Evolutionary conservation across 176 grass and related monocot species (phyloP), one percentile per base, ranked within the genome.

Genomic region (Oryza nivara): DNA sequence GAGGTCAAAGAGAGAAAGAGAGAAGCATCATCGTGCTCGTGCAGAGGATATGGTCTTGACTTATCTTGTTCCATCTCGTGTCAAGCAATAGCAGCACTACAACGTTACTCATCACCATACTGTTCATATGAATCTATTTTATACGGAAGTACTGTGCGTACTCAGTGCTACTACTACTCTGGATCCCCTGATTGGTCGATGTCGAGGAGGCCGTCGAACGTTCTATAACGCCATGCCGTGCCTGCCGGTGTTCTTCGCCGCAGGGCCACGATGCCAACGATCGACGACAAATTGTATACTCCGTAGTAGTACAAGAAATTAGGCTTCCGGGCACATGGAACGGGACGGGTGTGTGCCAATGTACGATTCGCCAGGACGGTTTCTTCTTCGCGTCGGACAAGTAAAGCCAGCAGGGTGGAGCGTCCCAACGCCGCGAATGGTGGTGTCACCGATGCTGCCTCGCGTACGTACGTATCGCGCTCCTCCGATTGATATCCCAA

Each of bases 401-500:
- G 28, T 22, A 47, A 35, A 32, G 30, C 30, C 1, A 28, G n/a
- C 1, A 56, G 30, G 38, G 2, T 4, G 45, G 58, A 65, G 52
- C 48, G n/a, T 8, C 15, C 11, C 51, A 17, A 5, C 47, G 17
- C 68, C 85, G 77, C 65, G 64, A 76, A 82, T 82, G 72, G 85
- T 68, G 85, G 85, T 61, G 85, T 43, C 11, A 76, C 30, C 78
- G 34, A 87, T 81, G 84, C 71, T 13, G 68, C 38, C 38, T n/a
- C 12, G 17, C 52, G 5, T 17, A 14, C 48, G 48, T 16, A 16
- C 48, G 48, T 51, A 52, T 58, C 17, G 52, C 68, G 10, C 68
- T 5, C 19, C 54, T 2, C 4, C 15, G 6, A 36, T 58, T 19
- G 15, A 10, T 38, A 58, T 20, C 34, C 67, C 80, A 19, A 30